phyloP scores from a whole-genome alignment of 306 rosid species.

The Adenanthera pavonina region DNA sequence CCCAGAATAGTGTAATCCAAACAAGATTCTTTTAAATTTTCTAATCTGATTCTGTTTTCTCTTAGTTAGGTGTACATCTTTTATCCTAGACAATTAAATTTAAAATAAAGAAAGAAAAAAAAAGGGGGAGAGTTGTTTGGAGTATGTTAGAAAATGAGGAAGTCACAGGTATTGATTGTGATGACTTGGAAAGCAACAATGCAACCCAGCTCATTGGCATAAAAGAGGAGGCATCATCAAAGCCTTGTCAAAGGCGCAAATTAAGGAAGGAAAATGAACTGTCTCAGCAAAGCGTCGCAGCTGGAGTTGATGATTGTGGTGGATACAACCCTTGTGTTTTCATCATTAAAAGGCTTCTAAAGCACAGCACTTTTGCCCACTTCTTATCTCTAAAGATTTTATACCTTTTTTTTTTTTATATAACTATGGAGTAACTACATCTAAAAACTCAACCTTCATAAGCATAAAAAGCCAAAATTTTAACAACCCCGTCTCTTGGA shows the following conservation, averaged over 20 bases:
- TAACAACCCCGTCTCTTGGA: slow-evolving; percentile 12
- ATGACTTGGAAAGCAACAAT: slow-evolving; percentile 50
- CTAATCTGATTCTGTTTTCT: not conserved
- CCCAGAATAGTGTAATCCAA: not conserved
- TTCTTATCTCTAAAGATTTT: not conserved
- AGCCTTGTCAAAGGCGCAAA: slow-evolving; percentile 64
- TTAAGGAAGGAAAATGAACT: slow-evolving; percentile 54
- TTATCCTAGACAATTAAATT: not conserved
- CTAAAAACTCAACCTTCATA: not conserved
- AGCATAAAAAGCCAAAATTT: slow-evolving; percentile 5
- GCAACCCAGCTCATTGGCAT: slow-evolving; percentile 60
- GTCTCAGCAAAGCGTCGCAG: slow-evolving; percentile 35
- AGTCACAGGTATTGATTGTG: slow-evolving; percentile 35
- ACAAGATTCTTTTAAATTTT: not conserved
- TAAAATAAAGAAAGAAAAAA: not conserved
- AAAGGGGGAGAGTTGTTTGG: slow-evolving; percentile 23
- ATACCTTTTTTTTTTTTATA: too few species aligned
- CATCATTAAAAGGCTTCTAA: slow-evolving; percentile 46
- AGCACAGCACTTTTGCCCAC: slow-evolving; percentile 36
- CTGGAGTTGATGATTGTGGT: slow-evolving; percentile 50
- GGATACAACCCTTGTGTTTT: slow-evolving; percentile 31
- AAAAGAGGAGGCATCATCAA: slow-evolving; percentile 27
- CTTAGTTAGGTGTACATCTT: slow-evolving; percentile 17
- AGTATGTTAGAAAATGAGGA: slow-evolving; percentile 12
- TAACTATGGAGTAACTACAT: too few species aligned